Evolutionary conservation across 352 stramenopile genomes (phyloP), one percentile per base, ranked within the genome.

Genomic region (Globisporangium emineosum): DNA sequence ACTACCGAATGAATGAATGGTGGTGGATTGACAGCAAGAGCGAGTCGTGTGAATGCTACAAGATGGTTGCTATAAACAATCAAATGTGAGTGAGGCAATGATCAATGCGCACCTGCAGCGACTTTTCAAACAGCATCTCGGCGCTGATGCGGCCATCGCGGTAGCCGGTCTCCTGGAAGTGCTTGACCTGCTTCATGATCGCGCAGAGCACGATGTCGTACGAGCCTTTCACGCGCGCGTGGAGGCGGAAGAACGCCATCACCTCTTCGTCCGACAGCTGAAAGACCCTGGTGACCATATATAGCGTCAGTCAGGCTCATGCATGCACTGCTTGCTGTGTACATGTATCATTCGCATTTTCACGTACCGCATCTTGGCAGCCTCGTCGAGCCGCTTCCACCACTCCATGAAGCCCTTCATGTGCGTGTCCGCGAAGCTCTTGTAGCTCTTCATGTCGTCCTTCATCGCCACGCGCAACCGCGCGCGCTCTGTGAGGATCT

Each of bases 141-240:
- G 74, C 70, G 7, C 71, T 61, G 27, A 86, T 83, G 51, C 89
- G 77, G 21, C 88, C 91, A 75, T 98, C 95, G 5, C 77, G 77
- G 75, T 98, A 98, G 12, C 85, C 80, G 12, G 95, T 98, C 5
- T 92, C 67, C 4, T 83, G 59, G 68, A 98, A 98, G 62, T 98
- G 83, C 7, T 91, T 86, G n/a, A 98, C 79, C 67, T 98, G 91
- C 70, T 98, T 93, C 51, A 95, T 75, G 37, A 98, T 89, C 8
- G 88, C 81, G 66, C 83, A 95, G 29, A 98, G 78, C 3, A 97
- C 90, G 37, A 97, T 94, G 15, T 88, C 83, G 73, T 97, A 98
- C 7, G 91, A 94, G 2, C 82, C 86, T 68, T 97, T 95, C 62
- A 98, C 84, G 43, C 94, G 81, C 45, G 90, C 97, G 21, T 94